These are phyloP conservation scores for Ogataea zsoltii DNA, from an alignment of 805 yeast species.

Conservation along the genomic window DNA sequence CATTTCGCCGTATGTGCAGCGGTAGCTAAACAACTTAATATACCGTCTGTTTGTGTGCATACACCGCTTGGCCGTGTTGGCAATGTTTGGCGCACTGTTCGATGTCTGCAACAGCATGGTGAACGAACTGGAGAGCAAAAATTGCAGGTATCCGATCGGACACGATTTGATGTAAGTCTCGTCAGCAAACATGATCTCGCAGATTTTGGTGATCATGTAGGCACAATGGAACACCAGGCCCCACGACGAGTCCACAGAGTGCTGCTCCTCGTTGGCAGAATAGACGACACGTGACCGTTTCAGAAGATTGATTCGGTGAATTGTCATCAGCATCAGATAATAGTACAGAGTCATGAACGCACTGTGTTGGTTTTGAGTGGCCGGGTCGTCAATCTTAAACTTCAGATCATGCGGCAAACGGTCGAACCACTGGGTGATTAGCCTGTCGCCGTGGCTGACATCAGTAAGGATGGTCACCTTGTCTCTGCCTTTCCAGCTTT, in stretches of 20 bases:
- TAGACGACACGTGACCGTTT: constrained; percentile 34
- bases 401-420: constrained; percentile 60
- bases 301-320: constrained; percentile 45
- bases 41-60: constrained; percentile 22
- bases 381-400: constrained; percentile 51
- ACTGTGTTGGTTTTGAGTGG: constrained; percentile 44
- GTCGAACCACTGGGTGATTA: constrained; percentile 74
- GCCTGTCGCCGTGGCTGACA: constrained; percentile 62
- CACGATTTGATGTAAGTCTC: constrained; percentile 8
- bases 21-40: constrained; percentile 42
- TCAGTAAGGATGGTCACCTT: constrained; percentile 1
- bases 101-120: constrained; percentile 62
- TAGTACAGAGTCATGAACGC: constrained; percentile 66
- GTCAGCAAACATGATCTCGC: constrained; percentile 54
- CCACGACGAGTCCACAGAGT: constrained; percentile 48
- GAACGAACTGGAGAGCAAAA: constrained; percentile 58
- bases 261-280: background rate
- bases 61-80: constrained; percentile 14
- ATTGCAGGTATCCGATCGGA: constrained; percentile 9
- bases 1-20: constrained; percentile 37
- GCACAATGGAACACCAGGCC: constrained; percentile 79
- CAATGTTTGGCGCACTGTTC: constrained; percentile 12
- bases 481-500: background rate
- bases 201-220: constrained; percentile 64
- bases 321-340: constrained; percentile 64